These are phyloP conservation scores for Trichosporon asahii DNA, from an alignment of 1,284 basidiomycete genomes.

Conservation along the genomic window DNA sequence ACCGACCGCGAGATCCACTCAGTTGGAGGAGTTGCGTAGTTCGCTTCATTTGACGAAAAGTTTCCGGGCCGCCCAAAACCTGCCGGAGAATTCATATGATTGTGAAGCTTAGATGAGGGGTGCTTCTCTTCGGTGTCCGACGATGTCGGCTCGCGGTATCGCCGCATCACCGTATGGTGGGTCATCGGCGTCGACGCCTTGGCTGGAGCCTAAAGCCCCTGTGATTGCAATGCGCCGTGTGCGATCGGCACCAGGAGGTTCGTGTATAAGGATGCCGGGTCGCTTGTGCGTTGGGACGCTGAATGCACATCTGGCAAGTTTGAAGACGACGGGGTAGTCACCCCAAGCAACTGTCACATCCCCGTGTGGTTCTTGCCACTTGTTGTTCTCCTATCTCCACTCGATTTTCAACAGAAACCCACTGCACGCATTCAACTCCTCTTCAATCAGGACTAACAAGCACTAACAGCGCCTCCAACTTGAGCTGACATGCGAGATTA, in stretches of 20 bases:
- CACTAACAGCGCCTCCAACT: not conserved
- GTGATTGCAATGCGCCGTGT: no score
- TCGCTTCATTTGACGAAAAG: not conserved
- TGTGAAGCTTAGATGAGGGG: not conserved
- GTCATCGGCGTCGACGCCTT: not conserved
- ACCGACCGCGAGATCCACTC: not conserved
- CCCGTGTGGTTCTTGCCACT: no score
- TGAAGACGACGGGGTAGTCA: no score
- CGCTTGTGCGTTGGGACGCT: no score
- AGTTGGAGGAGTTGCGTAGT: not conserved
- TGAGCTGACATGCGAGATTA: not conserved
- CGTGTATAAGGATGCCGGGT: not conserved
- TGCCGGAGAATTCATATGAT: not conserved
- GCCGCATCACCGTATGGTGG: no score
- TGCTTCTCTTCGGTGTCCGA: no score
- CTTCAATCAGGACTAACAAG: not conserved
- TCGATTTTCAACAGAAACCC: no score
- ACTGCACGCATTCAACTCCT: no score
- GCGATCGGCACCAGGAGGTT: not conserved
- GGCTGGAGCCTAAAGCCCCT: not conserved
- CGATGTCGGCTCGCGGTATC: no score
- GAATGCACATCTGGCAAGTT: no score
- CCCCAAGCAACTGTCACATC: no score
- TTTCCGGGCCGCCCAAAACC: not conserved
- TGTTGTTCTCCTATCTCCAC: no score